Evolutionary conservation across 2,329 filamentous ascomycete genomes (phyloP), one percentile per base, ranked within the genome.

Genomic region (Penicillium sp.): DNA sequence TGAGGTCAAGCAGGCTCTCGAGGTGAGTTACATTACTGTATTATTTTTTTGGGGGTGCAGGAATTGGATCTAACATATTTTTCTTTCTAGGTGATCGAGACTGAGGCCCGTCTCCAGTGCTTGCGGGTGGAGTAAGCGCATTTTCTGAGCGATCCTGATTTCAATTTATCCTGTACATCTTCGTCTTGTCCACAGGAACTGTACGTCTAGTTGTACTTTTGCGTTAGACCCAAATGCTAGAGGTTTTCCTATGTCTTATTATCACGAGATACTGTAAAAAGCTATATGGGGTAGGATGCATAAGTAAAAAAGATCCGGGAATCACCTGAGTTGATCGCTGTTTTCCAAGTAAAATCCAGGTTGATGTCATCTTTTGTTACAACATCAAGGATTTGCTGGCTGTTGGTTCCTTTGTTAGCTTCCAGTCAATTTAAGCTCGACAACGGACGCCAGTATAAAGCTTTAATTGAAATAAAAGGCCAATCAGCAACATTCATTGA

Each of bases 1-100:
- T 70, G 95, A 99, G 79, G 95, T 98, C 63, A 88, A 90, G 78
- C 95, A 99, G 79, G 95, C 95, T 69, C 82, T 99, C 69, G 95
- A 99, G 77, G 95, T 96, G 77, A 87, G 88, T 84, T 63, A 57
- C 31, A 49, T 49, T 13, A 29, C 55, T 42, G 33, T 14, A 22
- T 39, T 53, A 42, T 35, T 31, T n/a, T 22, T 29, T 16, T 48
- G 24, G 24, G 24, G 19, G 21, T 4, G 16, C 45, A 3, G 26
- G 39, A 14, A 49, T 51, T 49, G 29, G 10, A 10, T 43, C 65
- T 69, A 61, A 69, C 61, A 31, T 47, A 44, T 24, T 55, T 50
- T 52, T 44, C 51, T 55, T 49, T 44, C 49, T 67, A 93, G 90
- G 87, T 96, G 56, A 96, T 96, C 78, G 87, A 91, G 65, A 90